phyloP scores from a whole-genome alignment of 208 protist species.

The Entamoeba invadens region DNA sequence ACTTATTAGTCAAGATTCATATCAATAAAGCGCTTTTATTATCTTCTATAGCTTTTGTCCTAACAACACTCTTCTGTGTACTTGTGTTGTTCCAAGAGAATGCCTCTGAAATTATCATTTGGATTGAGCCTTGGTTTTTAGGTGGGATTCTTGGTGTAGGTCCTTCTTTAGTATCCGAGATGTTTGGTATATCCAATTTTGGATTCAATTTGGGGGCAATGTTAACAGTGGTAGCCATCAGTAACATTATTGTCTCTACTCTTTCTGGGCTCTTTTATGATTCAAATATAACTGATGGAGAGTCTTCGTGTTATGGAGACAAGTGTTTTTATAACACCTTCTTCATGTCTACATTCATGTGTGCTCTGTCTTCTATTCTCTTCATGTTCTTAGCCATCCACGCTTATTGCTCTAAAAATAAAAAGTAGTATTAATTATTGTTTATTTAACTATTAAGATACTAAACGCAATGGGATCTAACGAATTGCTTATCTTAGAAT shows the following conservation, averaged over 20 bases:
- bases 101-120: background rate
- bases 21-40: background rate
- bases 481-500: too few species aligned
- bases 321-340: background rate
- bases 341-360: background rate
- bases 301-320: background rate
- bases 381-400: background rate
- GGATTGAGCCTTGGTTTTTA: background rate
- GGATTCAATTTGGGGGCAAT: background rate
- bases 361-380: background rate
- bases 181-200: background rate
- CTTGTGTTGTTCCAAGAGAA: background rate
- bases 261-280: background rate
- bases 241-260: background rate
- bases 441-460: too few species aligned
- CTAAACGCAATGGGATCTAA: too few species aligned
- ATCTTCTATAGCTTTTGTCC: background rate
- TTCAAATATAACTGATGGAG: background rate
- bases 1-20: background rate
- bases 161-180: background rate
- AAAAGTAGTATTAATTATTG: too few species aligned
- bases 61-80: background rate
- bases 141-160: background rate
- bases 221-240: background rate
- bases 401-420: too few species aligned